Evolutionary conservation across 768 basidiomycete genomes (phyloP), one percentile per base, ranked within the genome.

Genomic region (Tylopilus plumbeoviolaceoides): DNA sequence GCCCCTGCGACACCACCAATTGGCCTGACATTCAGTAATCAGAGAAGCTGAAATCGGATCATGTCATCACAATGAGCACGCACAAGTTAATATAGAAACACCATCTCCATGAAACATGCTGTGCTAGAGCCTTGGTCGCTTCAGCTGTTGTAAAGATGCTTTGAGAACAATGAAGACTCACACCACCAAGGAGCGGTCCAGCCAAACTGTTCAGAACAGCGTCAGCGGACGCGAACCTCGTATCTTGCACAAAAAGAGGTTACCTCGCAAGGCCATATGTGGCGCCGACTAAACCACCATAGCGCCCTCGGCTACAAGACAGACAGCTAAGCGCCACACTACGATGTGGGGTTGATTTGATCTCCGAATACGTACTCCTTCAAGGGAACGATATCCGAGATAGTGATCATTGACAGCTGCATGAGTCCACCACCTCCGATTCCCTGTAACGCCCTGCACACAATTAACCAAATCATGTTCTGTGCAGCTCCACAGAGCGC

Each of bases 401-500:
- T 83, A 2, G 81, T 86, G 61, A 91, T 90, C 48, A 84, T 81
- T 8, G 84, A 82, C 57, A 89, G 71, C 60, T 87, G 86, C 20
- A 89, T 73, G 51, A 90, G 84, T 1, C 87, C 89, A 7, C 87
- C 88, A 14, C 87, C 88, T 15, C 90, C 90, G 27, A 91, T 81
- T 10, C 91, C 90, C 67, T 92, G 90, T 2, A 92, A 73, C 2
- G 87, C 90, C 57, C 91, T 81, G 43, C 79, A 81, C 0, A 87
- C 74, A 35, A 90, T 82, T 9, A 93, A 70, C 90, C 87, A 89
- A 4, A 73, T 77, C 80, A 91, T 85, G 50, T 53, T 82, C 62
- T 92, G 85, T 0, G 90, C 88, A 1, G 87, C 84, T 11, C 89
- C 90, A 61, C 88, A 91, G 40, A 92, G 69, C 4, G 87, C 88